phyloP scores from a whole-genome alignment of 2,329 filamentous ascomycete genomes.

The Colletotrichum chlorophyti region DNA sequence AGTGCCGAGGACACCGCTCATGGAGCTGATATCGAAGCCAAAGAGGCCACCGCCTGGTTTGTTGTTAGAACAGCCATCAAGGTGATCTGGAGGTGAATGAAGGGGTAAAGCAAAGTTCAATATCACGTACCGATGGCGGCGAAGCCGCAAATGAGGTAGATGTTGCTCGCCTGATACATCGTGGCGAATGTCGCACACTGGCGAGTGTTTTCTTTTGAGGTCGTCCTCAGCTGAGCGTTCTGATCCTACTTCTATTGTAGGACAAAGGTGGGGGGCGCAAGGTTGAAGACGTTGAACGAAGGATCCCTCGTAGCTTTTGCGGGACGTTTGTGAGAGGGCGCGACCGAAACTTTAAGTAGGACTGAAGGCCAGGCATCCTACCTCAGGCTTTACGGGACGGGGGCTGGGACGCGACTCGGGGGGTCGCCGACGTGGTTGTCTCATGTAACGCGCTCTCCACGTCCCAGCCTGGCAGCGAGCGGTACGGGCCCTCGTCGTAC shows the following conservation, averaged over 20 bases:
- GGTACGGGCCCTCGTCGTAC: slow-evolving; percentile 7
- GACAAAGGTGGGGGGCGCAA: not conserved
- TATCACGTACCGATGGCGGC: slow-evolving; percentile 63
- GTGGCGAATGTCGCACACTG: slow-evolving; percentile 20
- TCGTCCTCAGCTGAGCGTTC: not conserved
- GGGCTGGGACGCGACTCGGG: slow-evolving; percentile 2
- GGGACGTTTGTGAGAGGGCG: not conserved
- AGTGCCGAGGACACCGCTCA: slow-evolving; percentile 73
- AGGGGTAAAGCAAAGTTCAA: no score
- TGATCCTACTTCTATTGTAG: not conserved
- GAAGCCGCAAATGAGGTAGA: slow-evolving; percentile 68
- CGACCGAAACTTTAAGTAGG: slow-evolving; percentile 10
- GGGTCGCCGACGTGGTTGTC: not conserved
- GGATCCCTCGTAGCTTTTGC: not conserved
- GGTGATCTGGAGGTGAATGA: not conserved
- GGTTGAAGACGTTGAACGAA: slow-evolving; percentile 1
- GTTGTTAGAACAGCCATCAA: not conserved
- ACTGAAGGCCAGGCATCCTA: no score
- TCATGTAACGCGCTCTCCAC: slow-evolving; percentile 5
- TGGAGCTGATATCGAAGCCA: slow-evolving; percentile 80
- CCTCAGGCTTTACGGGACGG: no score
- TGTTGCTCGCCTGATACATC: slow-evolving; percentile 55
- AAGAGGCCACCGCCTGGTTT: slow-evolving; percentile 72
- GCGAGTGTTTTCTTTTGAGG: not conserved
- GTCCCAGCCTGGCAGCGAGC: not conserved